Evolutionary conservation across 129 eudicot genomes (phyloP), one percentile per base, ranked within the genome.

Genomic region (sunflower (Helianthus annuus)): DNA sequence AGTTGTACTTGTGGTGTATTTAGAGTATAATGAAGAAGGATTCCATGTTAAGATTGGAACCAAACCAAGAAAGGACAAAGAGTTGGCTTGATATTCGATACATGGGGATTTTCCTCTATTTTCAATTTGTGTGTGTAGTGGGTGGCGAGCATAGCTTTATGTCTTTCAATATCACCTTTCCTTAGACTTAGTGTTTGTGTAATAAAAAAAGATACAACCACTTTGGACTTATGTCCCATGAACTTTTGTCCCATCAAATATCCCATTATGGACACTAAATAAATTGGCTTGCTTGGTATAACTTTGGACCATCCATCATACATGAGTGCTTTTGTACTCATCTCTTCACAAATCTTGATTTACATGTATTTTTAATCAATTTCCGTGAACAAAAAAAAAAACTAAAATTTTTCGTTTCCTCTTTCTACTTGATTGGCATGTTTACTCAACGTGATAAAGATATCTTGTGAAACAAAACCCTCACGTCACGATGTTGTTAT

Each of bases 61-160:
- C 66, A 72, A 65, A 76, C 39, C 80, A 81, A 64, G 61, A 62
- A 77, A 81, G 48, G 92, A 81, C 86, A 80, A 87, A 79, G 68
- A 79, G 83, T 79, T 80, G 60, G 81, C 68, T 66, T 78, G 63
- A 75, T 61, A 64, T 51, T 48, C 51, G 69, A 70, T 62, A 64
- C 70, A 64, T 74, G 6, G 6, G 67, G 45, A 74, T 75, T 49
- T 64, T 44, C 10, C 16, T 42, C 45, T 1, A 15, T 75, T 65
- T 65, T 42, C 54, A 65, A 46, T 53, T 42, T 46, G 58, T 57
- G 66, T 73, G 38, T 60, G 74, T 56, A 79, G 74, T 79, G 78
- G 74, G 69, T 72, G 70, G 84, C 71, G 68, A 80, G 70, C 17
- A 49, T 69, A 77, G 74, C 79, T 78, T 77, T 71, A 69, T 72